Evolutionary conservation across 2,329 filamentous ascomycete species (phyloP).

Genomic region (Colletotrichum tropicale): DNA sequence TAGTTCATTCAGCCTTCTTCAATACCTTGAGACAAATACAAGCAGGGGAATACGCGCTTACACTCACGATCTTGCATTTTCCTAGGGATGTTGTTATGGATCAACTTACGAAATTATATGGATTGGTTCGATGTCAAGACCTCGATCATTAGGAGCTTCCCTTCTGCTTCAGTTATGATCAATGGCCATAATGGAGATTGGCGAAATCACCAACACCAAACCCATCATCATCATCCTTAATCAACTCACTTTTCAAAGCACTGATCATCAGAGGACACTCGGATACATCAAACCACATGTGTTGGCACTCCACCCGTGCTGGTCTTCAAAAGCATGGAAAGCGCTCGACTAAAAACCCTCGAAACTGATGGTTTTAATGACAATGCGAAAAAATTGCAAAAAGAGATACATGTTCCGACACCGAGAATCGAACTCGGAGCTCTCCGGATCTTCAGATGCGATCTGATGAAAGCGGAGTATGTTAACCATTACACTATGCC

Average conservation of each 20-base stretch:
- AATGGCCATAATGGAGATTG: not conserved
- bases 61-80: not conserved
- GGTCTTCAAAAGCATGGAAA: not conserved
- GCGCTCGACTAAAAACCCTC: not conserved
- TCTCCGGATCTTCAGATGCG: not conserved
- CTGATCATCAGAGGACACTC: not conserved
- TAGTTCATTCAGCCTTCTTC: not conserved
- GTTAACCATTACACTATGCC: conserved; percentile 1
- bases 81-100: not conserved
- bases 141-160: not conserved
- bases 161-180: not conserved
- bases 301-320: not conserved
- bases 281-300: not conserved
- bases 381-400: not conserved
- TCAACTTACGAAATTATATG: not conserved
- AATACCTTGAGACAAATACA: not conserved
- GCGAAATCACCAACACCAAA: not conserved
- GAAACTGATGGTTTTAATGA: not conserved
- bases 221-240: not conserved
- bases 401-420: not conserved
- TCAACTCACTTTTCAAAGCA: not conserved
- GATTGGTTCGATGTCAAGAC: not conserved
- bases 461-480: not conserved
- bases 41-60: not conserved
- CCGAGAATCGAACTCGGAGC: not conserved